Evolutionary conservation across 2,329 filamentous ascomycete genomes (phyloP).

Genomic region (Calonectria ilicicola): DNA sequence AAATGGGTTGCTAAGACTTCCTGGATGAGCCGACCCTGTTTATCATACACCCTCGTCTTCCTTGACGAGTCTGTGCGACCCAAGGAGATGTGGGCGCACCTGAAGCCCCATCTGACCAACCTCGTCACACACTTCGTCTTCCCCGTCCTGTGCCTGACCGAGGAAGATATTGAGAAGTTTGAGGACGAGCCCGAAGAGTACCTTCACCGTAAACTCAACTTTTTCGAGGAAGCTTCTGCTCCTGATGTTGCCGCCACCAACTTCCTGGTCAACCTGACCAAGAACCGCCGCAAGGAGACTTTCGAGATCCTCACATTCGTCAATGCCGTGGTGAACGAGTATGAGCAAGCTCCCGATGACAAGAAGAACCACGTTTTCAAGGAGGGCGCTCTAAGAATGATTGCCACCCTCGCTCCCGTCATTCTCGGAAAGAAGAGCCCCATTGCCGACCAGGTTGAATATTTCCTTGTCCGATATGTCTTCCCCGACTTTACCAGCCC

Average conservation of each 20-base stretch:
- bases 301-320: constrained; percentile 96
- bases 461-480: constrained; percentile 97
- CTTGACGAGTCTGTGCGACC: constrained; percentile 97
- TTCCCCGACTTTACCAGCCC: constrained; percentile 97
- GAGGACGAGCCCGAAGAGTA: constrained; percentile 96
- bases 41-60: constrained; percentile 94
- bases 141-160: constrained; percentile 90
- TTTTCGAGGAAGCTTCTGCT: constrained; percentile 95
- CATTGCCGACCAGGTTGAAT: constrained; percentile 96
- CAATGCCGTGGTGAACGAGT: constrained; percentile 93
- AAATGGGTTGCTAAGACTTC: constrained; percentile 96
- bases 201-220: constrained; percentile 96
- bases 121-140: constrained; percentile 96
- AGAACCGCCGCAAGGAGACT: constrained; percentile 93
- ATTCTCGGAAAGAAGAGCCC: constrained; percentile 98
- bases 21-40: constrained; percentile 94
- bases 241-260: constrained; percentile 97
- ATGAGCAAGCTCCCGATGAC: constrained; percentile 84
- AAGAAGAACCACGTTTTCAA: constrained; percentile 96
- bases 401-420: constrained; percentile 92
- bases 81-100: constrained; percentile 94
- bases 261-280: constrained; percentile 94
- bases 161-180: constrained; percentile 94
- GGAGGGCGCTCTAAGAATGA: constrained; percentile 96
- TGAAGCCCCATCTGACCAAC: constrained; percentile 93